Conservation (phyloP, 257 asterid species). For the Cynanchum wilfordii region DNA sequence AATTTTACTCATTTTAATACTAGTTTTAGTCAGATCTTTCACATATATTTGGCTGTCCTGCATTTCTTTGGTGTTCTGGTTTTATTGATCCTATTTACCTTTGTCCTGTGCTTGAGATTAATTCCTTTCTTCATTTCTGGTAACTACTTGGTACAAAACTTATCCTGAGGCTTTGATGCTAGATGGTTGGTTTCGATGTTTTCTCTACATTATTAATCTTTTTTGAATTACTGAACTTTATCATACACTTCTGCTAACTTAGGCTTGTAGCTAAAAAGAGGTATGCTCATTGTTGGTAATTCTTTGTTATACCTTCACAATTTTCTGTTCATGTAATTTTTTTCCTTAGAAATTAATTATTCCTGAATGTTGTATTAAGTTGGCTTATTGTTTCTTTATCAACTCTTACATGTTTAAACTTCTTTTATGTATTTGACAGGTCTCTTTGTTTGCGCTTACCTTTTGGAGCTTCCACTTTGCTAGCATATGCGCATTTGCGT, state of each 20-base stretch:
- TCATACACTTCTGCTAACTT: neutral
- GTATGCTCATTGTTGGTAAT: neutral
- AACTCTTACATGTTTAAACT: constrained; percentile 39
- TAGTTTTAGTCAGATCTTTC: neutral
- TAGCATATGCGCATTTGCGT: constrained; percentile 93
- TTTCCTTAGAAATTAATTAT: neutral
- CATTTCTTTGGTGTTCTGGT: neutral
- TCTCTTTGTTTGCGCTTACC: constrained; percentile 83
- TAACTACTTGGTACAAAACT: neutral
- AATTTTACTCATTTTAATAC: neutral
- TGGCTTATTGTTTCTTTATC: constrained; percentile 12
- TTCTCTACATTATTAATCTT: neutral
- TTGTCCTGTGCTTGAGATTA: neutral
- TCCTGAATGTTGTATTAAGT: neutral
- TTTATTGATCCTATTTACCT: neutral
- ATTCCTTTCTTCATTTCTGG: neutral
- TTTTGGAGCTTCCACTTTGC: constrained; percentile 99
- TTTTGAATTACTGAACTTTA: neutral
- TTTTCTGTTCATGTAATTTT: neutral
- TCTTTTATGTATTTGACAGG: constrained; percentile 57
- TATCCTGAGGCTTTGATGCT: neutral
- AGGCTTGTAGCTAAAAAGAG: neutral
- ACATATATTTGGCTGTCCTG: neutral
- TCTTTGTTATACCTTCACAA: constrained; percentile 1
- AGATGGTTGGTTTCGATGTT: neutral